phyloP scores from a whole-genome alignment of 371 early-diverging fungal genomes.

The Rhizomucor miehei region DNA sequence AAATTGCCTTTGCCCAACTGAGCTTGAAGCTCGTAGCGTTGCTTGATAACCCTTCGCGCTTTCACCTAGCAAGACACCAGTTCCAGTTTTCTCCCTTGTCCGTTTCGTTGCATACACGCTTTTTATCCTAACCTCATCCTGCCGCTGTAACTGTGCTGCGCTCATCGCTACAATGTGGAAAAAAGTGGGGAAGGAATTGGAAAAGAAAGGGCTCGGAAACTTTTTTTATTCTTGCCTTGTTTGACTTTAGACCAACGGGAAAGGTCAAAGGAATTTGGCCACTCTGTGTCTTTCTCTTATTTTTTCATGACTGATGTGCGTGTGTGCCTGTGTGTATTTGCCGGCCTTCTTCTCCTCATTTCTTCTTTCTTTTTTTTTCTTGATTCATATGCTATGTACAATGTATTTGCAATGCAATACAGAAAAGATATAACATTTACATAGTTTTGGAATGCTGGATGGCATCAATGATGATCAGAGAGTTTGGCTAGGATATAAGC shows the following conservation, averaged over 20 bases:
- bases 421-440: conserved; percentile 1
- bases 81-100: neutral
- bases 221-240: conserved; percentile 8
- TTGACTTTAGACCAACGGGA: conserved; percentile 6
- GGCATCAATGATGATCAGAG: neutral
- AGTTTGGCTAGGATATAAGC: neutral
- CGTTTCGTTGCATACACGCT: neutral
- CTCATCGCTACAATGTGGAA: neutral
- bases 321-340: too few relatives aligned
- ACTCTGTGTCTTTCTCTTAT: neutral
- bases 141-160: neutral
- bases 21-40: conserved; percentile 36
- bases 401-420: too few relatives aligned
- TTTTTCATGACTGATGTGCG: too few relatives aligned
- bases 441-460: conserved; percentile 4
- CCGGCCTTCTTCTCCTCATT: too few relatives aligned
- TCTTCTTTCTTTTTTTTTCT: too few relatives aligned
- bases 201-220: conserved; percentile 5
- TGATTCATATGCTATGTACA: too few relatives aligned
- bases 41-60: conserved; percentile 11
- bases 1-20: conserved; percentile 83
- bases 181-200: conserved; percentile 2
- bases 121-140: conserved; percentile 5
- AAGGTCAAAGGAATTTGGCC: neutral
- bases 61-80: conserved; percentile 1